These are phyloP conservation scores for Wickerhamomyces bovis DNA, from an alignment of 805 yeast genomes.

Conservation along the genomic window DNA sequence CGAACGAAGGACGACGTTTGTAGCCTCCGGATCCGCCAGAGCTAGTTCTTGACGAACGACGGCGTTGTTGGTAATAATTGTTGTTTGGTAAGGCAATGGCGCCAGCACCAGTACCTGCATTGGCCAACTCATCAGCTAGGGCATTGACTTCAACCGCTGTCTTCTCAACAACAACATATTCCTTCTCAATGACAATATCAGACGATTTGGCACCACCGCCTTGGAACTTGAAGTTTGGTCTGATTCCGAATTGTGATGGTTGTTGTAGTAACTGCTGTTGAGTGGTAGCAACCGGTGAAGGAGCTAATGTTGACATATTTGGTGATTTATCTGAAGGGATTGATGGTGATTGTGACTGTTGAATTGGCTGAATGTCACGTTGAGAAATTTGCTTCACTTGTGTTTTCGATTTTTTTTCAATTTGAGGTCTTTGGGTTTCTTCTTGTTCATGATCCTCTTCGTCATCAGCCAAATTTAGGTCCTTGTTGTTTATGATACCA, in stretches of 20 bases:
- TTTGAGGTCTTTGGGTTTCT: not conserved
- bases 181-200: conserved; percentile 62
- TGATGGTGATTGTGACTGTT: conserved; percentile 2
- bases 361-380: conserved; percentile 23
- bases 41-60: conserved; percentile 39
- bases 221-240: conserved; percentile 9
- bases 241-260: not conserved
- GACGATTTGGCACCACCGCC: conserved; percentile 24
- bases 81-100: conserved; percentile 33
- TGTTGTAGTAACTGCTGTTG: not conserved
- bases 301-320: not conserved
- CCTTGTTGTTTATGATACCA: conserved; percentile 18
- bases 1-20: conserved; percentile 58
- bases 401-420: not conserved
- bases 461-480: conserved; percentile 12
- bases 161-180: conserved; percentile 92
- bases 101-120: conserved; percentile 47
- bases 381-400: conserved; percentile 17
- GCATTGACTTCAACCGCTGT: conserved; percentile 94
- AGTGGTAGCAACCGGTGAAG: not conserved
- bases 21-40: conserved; percentile 37
- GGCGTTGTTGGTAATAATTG: conserved; percentile 17
- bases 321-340: not conserved
- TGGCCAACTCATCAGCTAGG: conserved; percentile 85
- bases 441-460: conserved; percentile 4